These are phyloP conservation scores for Saccharomycopsis phalli DNA, from an alignment of 1,139 yeast genomes.

Conservation along the genomic window DNA sequence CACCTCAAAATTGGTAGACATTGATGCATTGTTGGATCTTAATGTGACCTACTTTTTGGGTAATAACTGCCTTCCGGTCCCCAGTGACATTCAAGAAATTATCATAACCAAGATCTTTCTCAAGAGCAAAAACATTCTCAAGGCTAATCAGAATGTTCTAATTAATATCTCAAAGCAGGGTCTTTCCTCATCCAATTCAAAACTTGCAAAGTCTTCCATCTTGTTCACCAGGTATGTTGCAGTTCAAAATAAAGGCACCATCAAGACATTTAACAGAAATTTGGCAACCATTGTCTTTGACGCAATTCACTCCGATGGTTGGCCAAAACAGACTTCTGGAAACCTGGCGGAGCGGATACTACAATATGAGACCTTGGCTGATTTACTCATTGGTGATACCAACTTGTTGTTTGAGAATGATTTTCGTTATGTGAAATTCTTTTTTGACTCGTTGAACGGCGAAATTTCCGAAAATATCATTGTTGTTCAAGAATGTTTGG, in stretches of 20 bases:
- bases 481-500: constrained; percentile 63
- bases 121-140: constrained; percentile 41
- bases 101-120: constrained; percentile 41
- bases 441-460: constrained; percentile 62
- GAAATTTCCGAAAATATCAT: constrained; percentile 58
- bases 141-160: background rate
- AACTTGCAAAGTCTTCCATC: constrained; percentile 4
- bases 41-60: constrained; percentile 31
- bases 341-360: constrained; percentile 38
- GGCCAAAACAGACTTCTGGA: constrained; percentile 40
- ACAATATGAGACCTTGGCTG: constrained; percentile 74
- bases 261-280: constrained; percentile 20
- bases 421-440: constrained; percentile 48
- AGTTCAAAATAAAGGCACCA: constrained; percentile 21
- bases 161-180: constrained; percentile 24
- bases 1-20: constrained; percentile 21
- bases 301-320: constrained; percentile 45
- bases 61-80: constrained; percentile 43
- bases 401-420: constrained; percentile 34
- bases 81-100: constrained; percentile 46
- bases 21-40: constrained; percentile 23
- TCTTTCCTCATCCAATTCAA: constrained; percentile 22
- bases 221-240: constrained; percentile 22
- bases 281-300: constrained; percentile 46
- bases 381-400: constrained; percentile 45